Evolutionary conservation across 108 stramenopile genomes (phyloP), one percentile per base, ranked within the genome.

Genomic region (Asterionellopsis glacialis): DNA sequence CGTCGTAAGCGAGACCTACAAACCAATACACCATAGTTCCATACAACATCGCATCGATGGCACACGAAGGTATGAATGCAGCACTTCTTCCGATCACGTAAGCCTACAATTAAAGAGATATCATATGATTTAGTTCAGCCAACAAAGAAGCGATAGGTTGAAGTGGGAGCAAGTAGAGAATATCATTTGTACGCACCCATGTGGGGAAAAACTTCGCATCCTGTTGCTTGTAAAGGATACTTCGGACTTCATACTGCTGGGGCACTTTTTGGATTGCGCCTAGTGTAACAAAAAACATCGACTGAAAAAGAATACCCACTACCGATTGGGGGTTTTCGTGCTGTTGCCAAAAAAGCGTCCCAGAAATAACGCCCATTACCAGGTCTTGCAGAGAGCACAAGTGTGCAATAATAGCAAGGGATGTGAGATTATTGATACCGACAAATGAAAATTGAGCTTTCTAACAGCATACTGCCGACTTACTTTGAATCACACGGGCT

Each of bases 171-270:
- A 66, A 61, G 77, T 84, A 19, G 84, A 68, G 21, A 62, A 73
- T 48, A 48, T 21, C 5, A 48, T 9, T 48, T 5, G 47, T 48
- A 19, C 16, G 9, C 33, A 70, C 59, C 70, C 77, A 76, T 27
- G 91, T 86, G 22, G 90, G 92, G 58, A 87, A 92, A 59, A 94
- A 93, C 44, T 82, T 80, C 0, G 87, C 80, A 63, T 87, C 83
- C 24, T 77, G 79, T 51, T 95, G 93, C 65, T 96, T 94, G 77
- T 96, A 90, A 40, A 93, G 84, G 11, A 93, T 72, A 9, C 67
- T 63, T 13, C 93, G 77, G 13, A 56, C 59, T 38, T 76, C 70
- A 61, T 85, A 83, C 45, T 88, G 81, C 10, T 72, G 69, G 13
- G 81, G 59, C n/a, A 96, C 64, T 53, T 79, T 79, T n/a, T 77